Evolutionary conservation across 345 rosid genomes (phyloP), one percentile per base, ranked within the genome.

Genomic region (Bruguiera parviflora): DNA sequence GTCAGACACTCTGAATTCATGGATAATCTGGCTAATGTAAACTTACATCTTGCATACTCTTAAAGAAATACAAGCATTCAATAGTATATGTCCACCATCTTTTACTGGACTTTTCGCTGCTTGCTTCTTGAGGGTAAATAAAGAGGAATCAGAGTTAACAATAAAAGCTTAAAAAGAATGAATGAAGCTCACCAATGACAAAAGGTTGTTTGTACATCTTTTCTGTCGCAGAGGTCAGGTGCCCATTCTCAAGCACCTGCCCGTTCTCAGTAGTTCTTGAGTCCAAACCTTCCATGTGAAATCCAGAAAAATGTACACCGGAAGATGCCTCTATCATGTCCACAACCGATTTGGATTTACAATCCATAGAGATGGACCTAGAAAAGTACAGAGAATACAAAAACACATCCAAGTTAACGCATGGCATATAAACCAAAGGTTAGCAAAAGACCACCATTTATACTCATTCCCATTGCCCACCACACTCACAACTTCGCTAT

Each of bases 241-340:
- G 81, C 64, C 49, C 49, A 2, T 39, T 39, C 47, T 9, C 47
- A 39, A 39, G 47, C 47, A 39, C 16, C 15, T 83, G 85, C 75
- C 72, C 83, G 16, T 67, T 69, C 58, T 73, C 84, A 28, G 52
- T 70, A 64, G 47, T 73, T 52, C 76, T 79, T 2, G 71, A 57
- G 53, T 78, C 84, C 79, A 89, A 65, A 46, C 82, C 91, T 84
- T 93, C 74, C 90, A 90, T 83, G 76, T 87, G 91, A 76, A 91
- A 87, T 37, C 96, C 96, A 66, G 98, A 91, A 81, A 87, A 94
- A 80, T 94, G 98, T 55, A 75, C 93, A 32, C 87, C 84, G 0
- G 95, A 85, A 10, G 98, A 89, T 62, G 95, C 88, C 84, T 94
- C 90, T 49, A 91, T 86, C 93, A 91, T 81, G 79, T 89, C 98